Percentiles rank a stretch among this genome's conserved stretches.
Conservation (phyloP, 768 basidiomycete genomes). For the Leccinellum albellum region DNA sequence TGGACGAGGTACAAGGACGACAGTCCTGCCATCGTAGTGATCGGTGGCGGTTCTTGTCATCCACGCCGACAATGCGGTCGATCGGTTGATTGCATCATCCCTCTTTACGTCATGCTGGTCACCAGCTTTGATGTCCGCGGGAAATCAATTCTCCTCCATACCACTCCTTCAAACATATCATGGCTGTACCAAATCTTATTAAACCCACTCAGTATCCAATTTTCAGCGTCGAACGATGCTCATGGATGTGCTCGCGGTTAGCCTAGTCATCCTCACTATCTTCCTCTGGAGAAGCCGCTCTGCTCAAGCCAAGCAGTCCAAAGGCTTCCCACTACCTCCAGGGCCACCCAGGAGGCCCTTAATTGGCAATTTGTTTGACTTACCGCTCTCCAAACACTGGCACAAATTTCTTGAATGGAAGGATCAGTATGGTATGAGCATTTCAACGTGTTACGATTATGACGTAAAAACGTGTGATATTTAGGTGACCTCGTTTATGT, state of each 20-base stretch:
- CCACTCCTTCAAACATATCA: neutral
- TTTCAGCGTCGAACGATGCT: neutral
- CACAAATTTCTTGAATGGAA: slow-evolving; percentile 11
- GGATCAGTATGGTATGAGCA: slow-evolving; percentile 2
- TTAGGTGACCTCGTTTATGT: slow-evolving; percentile 31
- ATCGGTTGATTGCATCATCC: neutral
- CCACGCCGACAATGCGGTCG: neutral
- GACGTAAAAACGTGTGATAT: neutral
- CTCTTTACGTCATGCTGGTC: neutral
- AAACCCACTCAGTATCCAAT: neutral
- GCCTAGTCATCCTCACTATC: neutral
- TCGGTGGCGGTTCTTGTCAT: too few relatives aligned
- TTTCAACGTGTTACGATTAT: neutral
- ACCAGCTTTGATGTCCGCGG: too few relatives aligned
- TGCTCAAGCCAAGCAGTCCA: slow-evolving; percentile 1
- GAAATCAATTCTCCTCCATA: too few relatives aligned
- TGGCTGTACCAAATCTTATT: neutral
- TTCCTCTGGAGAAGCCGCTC: slow-evolving; percentile 1
- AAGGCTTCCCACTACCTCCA: slow-evolving; percentile 5
- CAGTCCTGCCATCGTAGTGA: neutral
- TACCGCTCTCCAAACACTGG: slow-evolving; percentile 6
- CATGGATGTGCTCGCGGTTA: neutral
- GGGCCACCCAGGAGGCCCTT: slow-evolving; percentile 1
- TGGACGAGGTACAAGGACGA: neutral
- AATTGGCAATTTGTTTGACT: slow-evolving; percentile 6